Base-by-base conservation (phyloP, 768 basidiomycete species). In the Termitomyces sp. region DNA sequence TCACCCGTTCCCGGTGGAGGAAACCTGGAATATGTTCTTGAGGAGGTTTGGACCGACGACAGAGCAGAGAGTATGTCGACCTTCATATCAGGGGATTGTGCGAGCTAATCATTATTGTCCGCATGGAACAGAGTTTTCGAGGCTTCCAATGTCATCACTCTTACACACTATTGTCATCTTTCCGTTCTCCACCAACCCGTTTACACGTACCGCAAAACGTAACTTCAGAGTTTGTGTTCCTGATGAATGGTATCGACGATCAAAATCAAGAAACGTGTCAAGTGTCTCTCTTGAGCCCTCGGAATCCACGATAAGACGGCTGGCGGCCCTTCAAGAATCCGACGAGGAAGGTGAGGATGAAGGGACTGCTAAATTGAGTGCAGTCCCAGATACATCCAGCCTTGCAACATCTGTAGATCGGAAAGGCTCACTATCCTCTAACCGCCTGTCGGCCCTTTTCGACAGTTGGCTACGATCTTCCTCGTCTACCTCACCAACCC, bases 191-290 rank as follows among this genome's bases (percentile, higher is more conserved):
- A 62, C 76, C 10, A 80, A 80, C 62, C 74, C 77, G 1, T 77
- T 79, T 61, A 71, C 74, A n/a, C 64, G 72, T 4, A 62, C 68
- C 30, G 79, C 79, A 1, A 73, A 65, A 20, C 82, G 82, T 9
- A 67, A 62, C 8, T 83, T 88, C 65, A 78, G 80, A 27, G 80
- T 92, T 55, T 88, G 86, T 60, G 83, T 93, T 8, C 88, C 88
- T 2, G 88, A 88, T 53, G 86, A 88, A 66, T 93, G 87, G 91
- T 93, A 84, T 70, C 83, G 85, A 56, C 82, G 88, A 18, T 83
- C 85, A 20, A 88, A 81, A 60, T 80, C 85, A 7, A 82, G 83
- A 0, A 74, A 71, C 39, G 65, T 78, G 2, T 82, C 84, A 2
- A 71, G 72, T 14, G 67, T 76, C 24, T 80, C 82, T 0, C 53